Evolutionary conservation across 352 stramenopile genomes (phyloP), one percentile per base, ranked within the genome.

Genomic region (Halophytophthora batemanensis): DNA sequence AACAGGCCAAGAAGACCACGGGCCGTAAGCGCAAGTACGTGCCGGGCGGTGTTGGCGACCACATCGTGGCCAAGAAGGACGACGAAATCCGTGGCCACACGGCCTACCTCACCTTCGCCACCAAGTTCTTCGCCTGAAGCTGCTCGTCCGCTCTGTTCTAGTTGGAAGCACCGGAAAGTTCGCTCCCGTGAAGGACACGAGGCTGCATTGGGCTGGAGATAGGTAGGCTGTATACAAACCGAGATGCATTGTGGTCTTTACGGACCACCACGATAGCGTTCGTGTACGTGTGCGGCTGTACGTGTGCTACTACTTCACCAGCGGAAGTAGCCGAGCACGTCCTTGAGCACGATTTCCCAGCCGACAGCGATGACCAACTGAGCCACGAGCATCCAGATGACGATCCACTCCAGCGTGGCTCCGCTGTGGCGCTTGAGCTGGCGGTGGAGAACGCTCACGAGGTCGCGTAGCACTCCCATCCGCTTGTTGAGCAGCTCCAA

Each of bases 401-500:
- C 84, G 69, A 97, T 97, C 87, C 83, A 96, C 70, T 97, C 90
- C 22, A 97, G 86, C 49, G 91, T 92, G 14, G 77, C 73, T n/a
- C 78, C 77, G 65, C 97, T 86, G 43, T 93, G 64, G 22, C 87
- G 84, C 38, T 78, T 83, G 42, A 96, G 61, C 59, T 98, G 88
- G 39, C 92, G 88, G 50, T 90, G 92, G 45, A 98, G 60, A 22
- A 98, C 86, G 49, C 96, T 77, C 45, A 98, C 81, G 64, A 98
- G 73, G 59, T 98, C 91, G 36, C 80, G 79, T 18, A 98, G 63
- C 43, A 98, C 93, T 45, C 96, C 89, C 15, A 98, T 79, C 2
- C 93, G 86, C 59, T 93, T 96, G 73, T 98, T 98, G 38, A 98
- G 63, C 25, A 98, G 87, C 29, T 89, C 86, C 36, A 97, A 81